These are phyloP conservation scores for Fusarium sp. DNA, from an alignment of 2,329 filamentous ascomycete species.

Conservation along the genomic window DNA sequence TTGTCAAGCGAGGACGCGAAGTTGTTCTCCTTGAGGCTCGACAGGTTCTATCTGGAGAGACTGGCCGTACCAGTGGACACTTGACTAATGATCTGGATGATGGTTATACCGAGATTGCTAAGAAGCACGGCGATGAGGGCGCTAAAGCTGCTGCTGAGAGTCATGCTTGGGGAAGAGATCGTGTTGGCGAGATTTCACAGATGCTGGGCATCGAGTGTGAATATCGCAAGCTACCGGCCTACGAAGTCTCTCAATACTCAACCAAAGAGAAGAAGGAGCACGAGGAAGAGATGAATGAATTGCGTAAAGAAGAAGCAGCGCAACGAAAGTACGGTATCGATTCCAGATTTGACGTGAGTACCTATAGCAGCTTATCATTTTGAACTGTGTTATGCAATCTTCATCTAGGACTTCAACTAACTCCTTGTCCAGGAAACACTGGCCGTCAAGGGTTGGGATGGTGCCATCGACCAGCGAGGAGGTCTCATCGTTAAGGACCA, in stretches of 20 bases:
- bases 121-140: slow-evolving; percentile 63
- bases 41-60: slow-evolving; percentile 65
- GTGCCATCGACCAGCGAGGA: slow-evolving; percentile 62
- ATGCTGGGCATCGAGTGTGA: slow-evolving; percentile 66
- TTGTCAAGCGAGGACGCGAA: slow-evolving; percentile 61
- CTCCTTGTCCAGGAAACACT: slow-evolving; percentile 49
- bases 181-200: slow-evolving; percentile 61
- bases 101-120: slow-evolving; percentile 61
- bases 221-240: slow-evolving; percentile 62
- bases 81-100: slow-evolving; percentile 66
- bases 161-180: slow-evolving; percentile 64
- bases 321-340: slow-evolving; percentile 30
- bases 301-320: slow-evolving; percentile 20
- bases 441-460: slow-evolving; percentile 64
- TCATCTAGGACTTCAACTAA: not conserved
- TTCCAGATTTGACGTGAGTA: slow-evolving; percentile 24
- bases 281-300: slow-evolving; percentile 47
- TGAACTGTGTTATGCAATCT: rapidly evolving
- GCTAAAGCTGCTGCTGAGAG: slow-evolving; percentile 64
- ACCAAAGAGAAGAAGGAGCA: slow-evolving; percentile 54
- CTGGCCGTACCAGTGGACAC: slow-evolving; percentile 65
- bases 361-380: not conserved
- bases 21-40: slow-evolving; percentile 66
- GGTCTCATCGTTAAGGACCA: slow-evolving; percentile 61
- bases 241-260: slow-evolving; percentile 62